These are phyloP conservation scores for Fallopia convolvulus DNA, from an alignment of 148 eudicot genomes.

Conservation along the genomic window DNA sequence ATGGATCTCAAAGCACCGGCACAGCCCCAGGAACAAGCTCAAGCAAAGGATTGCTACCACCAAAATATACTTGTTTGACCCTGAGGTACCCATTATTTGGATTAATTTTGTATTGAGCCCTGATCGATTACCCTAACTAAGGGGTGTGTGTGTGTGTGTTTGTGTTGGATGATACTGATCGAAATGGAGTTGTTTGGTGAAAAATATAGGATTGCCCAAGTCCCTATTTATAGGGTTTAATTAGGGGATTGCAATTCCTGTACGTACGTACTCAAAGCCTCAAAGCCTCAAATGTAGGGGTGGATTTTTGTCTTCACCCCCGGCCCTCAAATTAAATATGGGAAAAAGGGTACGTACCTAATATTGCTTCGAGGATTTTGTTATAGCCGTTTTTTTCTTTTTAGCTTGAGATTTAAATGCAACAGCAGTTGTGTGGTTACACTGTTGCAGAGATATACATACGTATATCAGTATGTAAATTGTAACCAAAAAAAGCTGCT, in stretches of 20 bases:
- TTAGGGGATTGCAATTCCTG: not conserved
- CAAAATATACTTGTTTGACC: too few relatives aligned
- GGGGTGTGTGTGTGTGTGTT: too few relatives aligned
- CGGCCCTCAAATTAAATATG: not conserved
- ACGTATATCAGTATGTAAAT: not conserved
- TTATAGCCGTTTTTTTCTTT: slow-evolving; percentile 2
- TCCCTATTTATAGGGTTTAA: not conserved
- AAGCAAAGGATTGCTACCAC: slow-evolving; percentile 14
- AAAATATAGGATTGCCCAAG: not conserved
- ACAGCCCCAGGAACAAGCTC: slow-evolving; percentile 10
- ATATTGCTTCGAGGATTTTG: slow-evolving; percentile 1
- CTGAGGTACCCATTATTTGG: too few relatives aligned
- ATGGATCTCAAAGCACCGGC: slow-evolving; percentile 19
- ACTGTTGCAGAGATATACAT: not conserved
- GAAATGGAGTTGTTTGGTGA: not conserved
- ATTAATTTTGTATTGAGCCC: too few relatives aligned
- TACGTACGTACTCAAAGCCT: not conserved
- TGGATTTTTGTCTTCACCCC: not conserved
- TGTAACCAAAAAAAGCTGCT: not conserved
- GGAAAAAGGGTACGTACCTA: not conserved
- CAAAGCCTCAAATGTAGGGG: too few relatives aligned
- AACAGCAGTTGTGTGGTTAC: not conserved
- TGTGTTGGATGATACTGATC: too few relatives aligned
- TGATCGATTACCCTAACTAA: too few relatives aligned
- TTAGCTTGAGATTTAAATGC: not conserved